Conservation (phyloP, 176 grass and related monocot genomes). For the Carex parvula region DNA sequence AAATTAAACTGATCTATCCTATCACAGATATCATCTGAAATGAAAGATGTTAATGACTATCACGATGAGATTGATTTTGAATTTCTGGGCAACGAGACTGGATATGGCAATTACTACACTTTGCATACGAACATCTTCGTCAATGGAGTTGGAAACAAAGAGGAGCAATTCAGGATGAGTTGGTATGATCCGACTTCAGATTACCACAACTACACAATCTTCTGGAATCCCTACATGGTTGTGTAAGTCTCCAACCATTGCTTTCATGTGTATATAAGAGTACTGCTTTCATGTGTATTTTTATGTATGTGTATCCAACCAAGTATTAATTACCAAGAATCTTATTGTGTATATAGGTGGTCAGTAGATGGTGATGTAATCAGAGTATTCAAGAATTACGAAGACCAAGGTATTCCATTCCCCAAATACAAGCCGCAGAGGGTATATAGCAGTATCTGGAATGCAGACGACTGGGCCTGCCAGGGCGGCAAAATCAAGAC, state of each 20-base stretch:
- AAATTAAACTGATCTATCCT: neutral
- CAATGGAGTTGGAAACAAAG: slow-evolving; percentile 44
- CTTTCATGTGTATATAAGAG: neutral
- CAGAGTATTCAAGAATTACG: slow-evolving; percentile 59
- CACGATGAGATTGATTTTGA: slow-evolving; percentile 82
- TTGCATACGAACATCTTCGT: slow-evolving; percentile 80
- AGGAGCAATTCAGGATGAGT: slow-evolving; percentile 63
- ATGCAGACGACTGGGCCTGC: slow-evolving; percentile 76
- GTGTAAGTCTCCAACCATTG: slow-evolving; percentile 33
- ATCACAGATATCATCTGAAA: slow-evolving; percentile 38
- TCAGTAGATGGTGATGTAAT: slow-evolving; percentile 49
- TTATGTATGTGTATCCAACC: neutral
- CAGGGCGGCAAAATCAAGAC: slow-evolving; percentile 59
- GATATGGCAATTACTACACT: slow-evolving; percentile 58
- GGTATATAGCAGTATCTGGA: slow-evolving; percentile 77
- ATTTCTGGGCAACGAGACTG: slow-evolving; percentile 64
- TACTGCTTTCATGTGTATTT: neutral
- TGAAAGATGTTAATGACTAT: too few relatives aligned
- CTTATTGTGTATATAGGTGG: slow-evolving; percentile 38
- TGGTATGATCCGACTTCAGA: slow-evolving; percentile 65
- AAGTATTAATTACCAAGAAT: neutral
- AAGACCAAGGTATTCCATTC: slow-evolving; percentile 3
- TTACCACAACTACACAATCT: slow-evolving; percentile 91
- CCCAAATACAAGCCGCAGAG: slow-evolving; percentile 53
- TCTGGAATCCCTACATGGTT: slow-evolving; percentile 63